Conservation (phyloP, 2,329 filamentous ascomycete genomes). For the Colletotrichum godetiae region DNA sequence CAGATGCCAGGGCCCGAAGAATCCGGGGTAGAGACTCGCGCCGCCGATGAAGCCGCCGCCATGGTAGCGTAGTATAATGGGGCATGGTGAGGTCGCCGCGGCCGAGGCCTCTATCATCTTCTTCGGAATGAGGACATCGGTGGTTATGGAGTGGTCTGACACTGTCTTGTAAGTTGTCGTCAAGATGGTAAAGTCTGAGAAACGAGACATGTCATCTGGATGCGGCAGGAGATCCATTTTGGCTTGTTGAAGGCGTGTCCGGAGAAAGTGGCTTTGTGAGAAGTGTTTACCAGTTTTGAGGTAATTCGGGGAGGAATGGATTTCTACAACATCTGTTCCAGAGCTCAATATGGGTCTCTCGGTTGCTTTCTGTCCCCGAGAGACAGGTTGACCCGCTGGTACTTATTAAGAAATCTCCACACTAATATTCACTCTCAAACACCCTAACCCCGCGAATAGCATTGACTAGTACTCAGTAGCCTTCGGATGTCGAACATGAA, state of each 20-base stretch:
- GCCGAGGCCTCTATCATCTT: constrained; percentile 36
- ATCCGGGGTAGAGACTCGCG: constrained; percentile 38
- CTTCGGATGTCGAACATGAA: too few species aligned
- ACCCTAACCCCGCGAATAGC: neutral
- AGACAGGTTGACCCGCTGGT: neutral
- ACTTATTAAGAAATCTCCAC: neutral
- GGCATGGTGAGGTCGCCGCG: neutral
- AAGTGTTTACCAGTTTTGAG: neutral
- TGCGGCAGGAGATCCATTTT: neutral
- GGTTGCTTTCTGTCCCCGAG: neutral
- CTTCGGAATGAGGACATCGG: constrained; percentile 42
- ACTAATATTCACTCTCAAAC: neutral
- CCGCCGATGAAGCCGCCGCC: constrained; percentile 41
- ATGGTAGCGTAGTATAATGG: constrained; percentile 38
- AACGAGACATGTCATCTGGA: constrained; percentile 16
- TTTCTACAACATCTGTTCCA: neutral
- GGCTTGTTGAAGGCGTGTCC: neutral
- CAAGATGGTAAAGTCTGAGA: constrained; percentile 2
- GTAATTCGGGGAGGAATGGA: neutral
- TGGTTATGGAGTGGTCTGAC: constrained; percentile 5
- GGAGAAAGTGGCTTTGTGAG: neutral
- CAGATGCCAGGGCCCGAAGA: constrained; percentile 40
- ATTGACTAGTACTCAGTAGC: too few species aligned
- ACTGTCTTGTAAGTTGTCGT: constrained; percentile 15
- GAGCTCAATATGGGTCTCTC: neutral